Conservation (phyloP, 768 basidiomycete species). For the Auricularia sp. region DNA sequence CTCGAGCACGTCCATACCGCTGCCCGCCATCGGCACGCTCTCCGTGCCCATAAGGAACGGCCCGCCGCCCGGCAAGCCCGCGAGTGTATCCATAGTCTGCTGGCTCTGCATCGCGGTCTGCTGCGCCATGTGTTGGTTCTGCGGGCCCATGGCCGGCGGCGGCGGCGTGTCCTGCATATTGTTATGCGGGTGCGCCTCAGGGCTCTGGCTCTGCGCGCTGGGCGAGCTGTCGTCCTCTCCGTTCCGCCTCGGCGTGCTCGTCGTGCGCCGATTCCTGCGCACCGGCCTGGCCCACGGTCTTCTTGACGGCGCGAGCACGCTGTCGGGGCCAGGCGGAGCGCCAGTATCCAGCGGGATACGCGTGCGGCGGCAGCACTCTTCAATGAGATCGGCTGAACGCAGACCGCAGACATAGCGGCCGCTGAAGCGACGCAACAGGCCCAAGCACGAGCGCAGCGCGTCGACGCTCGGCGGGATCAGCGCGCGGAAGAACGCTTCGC, state of each 20-base stretch:
- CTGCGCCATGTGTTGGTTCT: conserved; percentile 7
- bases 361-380: conserved; percentile 76
- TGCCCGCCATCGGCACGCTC: conserved; percentile 18
- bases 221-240: background rate
- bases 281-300: conserved; percentile 87
- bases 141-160: conserved; percentile 22
- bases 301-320: conserved; percentile 35
- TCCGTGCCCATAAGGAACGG: conserved; percentile 15
- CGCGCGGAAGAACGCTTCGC: conserved; percentile 36
- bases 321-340: conserved; percentile 41
- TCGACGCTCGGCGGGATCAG: conserved; percentile 77
- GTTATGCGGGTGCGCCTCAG: conserved; percentile 31
- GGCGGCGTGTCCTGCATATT: conserved; percentile 48
- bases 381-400: conserved; percentile 84
- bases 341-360: conserved; percentile 68
- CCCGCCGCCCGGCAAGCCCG: background rate
- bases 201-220: conserved; percentile 20
- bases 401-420: conserved; percentile 88
- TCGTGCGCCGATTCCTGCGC: conserved; percentile 50
- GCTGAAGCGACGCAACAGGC: conserved; percentile 78
- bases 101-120: background rate
- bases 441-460: conserved; percentile 78
- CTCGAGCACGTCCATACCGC: conserved; percentile 38
- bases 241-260: conserved; percentile 10
- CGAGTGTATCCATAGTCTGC: background rate